Percentiles rank a stretch among this genome's conserved stretches.
Conservation (phyloP, 163 green algal genomes). For the Chlamydomonas reinhardtii region DNA sequence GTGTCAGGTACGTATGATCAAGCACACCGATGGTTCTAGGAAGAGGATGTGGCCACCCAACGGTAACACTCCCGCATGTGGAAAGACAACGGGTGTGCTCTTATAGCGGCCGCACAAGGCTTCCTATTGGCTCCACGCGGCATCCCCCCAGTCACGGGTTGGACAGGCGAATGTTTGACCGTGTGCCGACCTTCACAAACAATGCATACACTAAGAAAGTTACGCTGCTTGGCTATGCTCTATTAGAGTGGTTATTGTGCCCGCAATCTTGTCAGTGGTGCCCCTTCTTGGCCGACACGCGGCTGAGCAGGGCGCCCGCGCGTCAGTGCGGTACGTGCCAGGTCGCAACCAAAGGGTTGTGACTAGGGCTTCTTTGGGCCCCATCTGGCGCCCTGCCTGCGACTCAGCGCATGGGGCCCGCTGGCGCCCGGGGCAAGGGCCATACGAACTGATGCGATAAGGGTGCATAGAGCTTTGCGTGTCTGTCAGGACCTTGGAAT, state of each 20-base stretch:
- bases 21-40: too few species aligned
- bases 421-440: too few species aligned
- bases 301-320: too few species aligned
- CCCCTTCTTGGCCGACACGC: too few species aligned
- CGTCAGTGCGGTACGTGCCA: too few species aligned
- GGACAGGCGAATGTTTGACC: slow-evolving; percentile 53
- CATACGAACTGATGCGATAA: background rate
- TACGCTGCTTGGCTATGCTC: too few species aligned
- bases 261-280: background rate
- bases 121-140: slow-evolving; percentile 36
- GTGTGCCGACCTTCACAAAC: background rate
- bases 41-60: background rate
- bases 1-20: background rate
- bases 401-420: too few species aligned
- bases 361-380: too few species aligned
- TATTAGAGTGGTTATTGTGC: background rate
- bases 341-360: too few species aligned
- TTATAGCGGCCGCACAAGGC: background rate
- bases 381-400: too few species aligned
- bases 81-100: background rate
- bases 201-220: too few species aligned
- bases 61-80: background rate
- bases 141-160: slow-evolving; percentile 48
- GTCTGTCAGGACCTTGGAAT: slow-evolving; percentile 55
- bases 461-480: background rate